Base-by-base conservation (phyloP, 1,284 basidiomycete genomes). In the Ganoderma multipileum region DNA sequence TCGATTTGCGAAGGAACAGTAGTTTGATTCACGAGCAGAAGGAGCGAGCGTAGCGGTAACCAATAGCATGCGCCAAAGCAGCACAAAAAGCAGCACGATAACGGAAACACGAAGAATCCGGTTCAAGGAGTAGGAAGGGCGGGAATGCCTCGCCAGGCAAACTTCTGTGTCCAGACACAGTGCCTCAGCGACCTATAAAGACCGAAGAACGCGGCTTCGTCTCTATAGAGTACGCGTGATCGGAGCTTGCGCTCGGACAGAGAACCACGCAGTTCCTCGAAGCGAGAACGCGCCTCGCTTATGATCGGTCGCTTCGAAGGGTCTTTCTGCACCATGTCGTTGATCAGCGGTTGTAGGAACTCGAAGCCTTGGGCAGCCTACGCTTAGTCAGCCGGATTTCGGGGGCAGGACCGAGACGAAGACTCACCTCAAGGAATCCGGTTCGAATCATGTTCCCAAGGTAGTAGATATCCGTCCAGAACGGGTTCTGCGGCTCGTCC, bases 381-480 rank as follows among this genome's bases (percentile, higher is more conserved):
- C 16, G 41, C n/a, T n/a, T n/a, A 38, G 42, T 44, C 20, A 44
- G 42, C 20, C 7, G 6, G 6, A 39, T 33, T 33, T 11, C 6
- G 30, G n/a, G 26, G 11, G 18, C 38, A 39, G 9, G 38, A 14
- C 38, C 2, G 12, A 2, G 11, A n/a, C 11, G 2, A 26, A 11
- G 6, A 11, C 30, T 6, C 67, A 74, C 76, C 58, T 72, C 26
- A 1, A 77, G 16, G 63, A 77, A 73, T 3, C 68, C 58, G 30
- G 50, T 72, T 83, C 84, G 63, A n/a, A 80, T 70, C 36, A 76
- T 14, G 30, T 77, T 77, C 0, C 79, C 79, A 16, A 79, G 59
- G 64, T 78, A 77, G 69, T 81, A 80, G 1, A 79, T 65, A 39
- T 79, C 79, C 1, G 76, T 75, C 2, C 68, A 73, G 58, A 79